Base-by-base conservation (phyloP, 495 filamentous ascomycete species). In the Aspergillus coremiiformis region DNA sequence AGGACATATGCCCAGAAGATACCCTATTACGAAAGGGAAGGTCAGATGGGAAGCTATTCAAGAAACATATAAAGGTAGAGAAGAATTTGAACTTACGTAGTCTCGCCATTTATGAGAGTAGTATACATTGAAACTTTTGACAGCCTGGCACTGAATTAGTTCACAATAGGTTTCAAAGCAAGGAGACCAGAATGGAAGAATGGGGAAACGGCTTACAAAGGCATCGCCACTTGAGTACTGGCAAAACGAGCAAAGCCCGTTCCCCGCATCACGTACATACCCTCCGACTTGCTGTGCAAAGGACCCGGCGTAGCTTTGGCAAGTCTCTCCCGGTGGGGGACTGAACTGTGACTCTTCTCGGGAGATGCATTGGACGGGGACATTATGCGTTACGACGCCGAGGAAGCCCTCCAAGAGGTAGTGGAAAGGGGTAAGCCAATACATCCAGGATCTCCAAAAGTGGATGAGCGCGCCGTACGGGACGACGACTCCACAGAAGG, bases 361-460 rank as follows among this genome's bases (percentile, higher is more conserved):
- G 23, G 67, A 53, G 10, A 74, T 59, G 51, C 85, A 89, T 4
- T 48, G 35, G n/a, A 89, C 69, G 0, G 75, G 73, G 0, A 80
- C 63, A 11, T 74, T 67, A 47, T 84, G 82, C 2, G 74, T 70
- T 1, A 78, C 70, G 14, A 78, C 73, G 4, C 69, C 74, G 5
- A 86, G 51, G 24, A 85, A 69, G 0, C 71, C 78, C 44, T 79
- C 76, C 1, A 86, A 52, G n/a, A 85, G 68, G 55, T 84, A 85
- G 30, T 77, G 73, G 62, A 85, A 84, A 0, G 83, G 83, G 1
- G 77, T 79, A 37, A 83, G 72, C 63, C 75, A 80, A 62, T 88
- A 88, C 72, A 88, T 80, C 81, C 84, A 87, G n/a, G 70, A 70
- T 26, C 69, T 65, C 78, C 80, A 86, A 63, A 86, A 86, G 39